phyloP scores from a whole-genome alignment of 352 stramenopile genomes.

The Phytophthora ramorum region DNA sequence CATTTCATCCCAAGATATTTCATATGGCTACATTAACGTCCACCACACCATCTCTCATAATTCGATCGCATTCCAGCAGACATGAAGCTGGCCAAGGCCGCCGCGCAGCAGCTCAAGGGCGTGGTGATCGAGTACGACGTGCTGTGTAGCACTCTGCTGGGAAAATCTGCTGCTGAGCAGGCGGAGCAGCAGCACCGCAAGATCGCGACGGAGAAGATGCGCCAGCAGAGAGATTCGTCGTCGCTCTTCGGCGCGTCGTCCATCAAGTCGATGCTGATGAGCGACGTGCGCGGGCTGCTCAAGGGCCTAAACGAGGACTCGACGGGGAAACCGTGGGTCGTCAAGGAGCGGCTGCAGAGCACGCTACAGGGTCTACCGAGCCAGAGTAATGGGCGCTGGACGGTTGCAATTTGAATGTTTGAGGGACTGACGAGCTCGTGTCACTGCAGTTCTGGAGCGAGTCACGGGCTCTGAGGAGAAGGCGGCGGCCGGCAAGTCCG shows the following conservation, averaged over 20 bases:
- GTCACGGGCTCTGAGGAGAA: conserved; percentile 46
- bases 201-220: conserved; percentile 18
- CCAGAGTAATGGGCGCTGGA: conserved; percentile 46
- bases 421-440: neutral
- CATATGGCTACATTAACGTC: conserved; percentile 9
- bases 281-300: conserved; percentile 65
- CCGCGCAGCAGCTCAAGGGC: conserved; percentile 74
- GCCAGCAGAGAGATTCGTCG: conserved; percentile 28
- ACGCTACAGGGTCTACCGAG: conserved; percentile 65
- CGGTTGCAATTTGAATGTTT: neutral
- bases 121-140: conserved; percentile 84
- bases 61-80: conserved; percentile 11
- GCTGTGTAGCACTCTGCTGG: conserved; percentile 74
- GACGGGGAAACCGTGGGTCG: conserved; percentile 65
- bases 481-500: conserved; percentile 36
- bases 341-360: conserved; percentile 72
- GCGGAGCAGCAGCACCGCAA: conserved; percentile 38
- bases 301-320: conserved; percentile 70
- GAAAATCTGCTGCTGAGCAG: conserved; percentile 45
- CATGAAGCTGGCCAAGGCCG: conserved; percentile 78
- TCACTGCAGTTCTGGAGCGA: conserved; percentile 54
- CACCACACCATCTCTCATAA: conserved; percentile 10
- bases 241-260: conserved; percentile 37
- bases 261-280: conserved; percentile 64
- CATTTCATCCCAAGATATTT: too few relatives aligned